Evolutionary conservation across 148 eudicot genomes (phyloP), one percentile per base, ranked within the genome.

Genomic region (Diospyros lotus): DNA sequence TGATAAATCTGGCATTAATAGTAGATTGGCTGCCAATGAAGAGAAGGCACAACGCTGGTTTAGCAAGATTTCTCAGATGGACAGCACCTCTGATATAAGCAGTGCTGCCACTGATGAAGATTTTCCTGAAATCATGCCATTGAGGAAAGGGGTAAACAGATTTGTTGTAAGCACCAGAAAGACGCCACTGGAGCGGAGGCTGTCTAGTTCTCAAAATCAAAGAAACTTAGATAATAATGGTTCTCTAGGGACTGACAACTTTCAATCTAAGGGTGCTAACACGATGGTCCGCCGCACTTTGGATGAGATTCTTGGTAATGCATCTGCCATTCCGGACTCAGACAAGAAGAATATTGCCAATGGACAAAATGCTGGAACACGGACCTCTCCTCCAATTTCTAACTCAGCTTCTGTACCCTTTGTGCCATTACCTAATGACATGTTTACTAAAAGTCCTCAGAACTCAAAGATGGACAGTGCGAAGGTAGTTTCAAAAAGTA

Each of bases 21-120:
- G 79, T 53, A 72, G 72, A 63, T 73, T 73, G 77, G 73, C 80
- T 77, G 87, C 61, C 73, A 83, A 80, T 74, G 86, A 83, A 75
- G 86, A 81, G 39, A 79, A 81, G 70, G 88, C 85, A 46, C 89
- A 85, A 65, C 72, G 76, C 60, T 85, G 92, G 97, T 81, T 88
- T 44, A 81, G 72, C 72, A 86, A 86, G 80, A 80, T 86, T 75
- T 77, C 88, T 68, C 80, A 78, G 58, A 53, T 82, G 79, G 83
- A 81, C 65, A 79, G 72, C 56, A 68, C 80, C 46, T 78, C 93
- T 66, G 84, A 87, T 65, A 17, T 72, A 75, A 77, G 74, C 75
- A 75, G 50, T 66, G 53, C 76, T 63, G 63, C 76, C 63, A 61
- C 79, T 43, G 84, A 75, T 77, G 83, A 80, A 77, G 83, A 77